Evolutionary conservation across 176 grass and related monocot species (phyloP), one percentile per base, ranked within the genome.

Genomic region (Pharus latifolius): DNA sequence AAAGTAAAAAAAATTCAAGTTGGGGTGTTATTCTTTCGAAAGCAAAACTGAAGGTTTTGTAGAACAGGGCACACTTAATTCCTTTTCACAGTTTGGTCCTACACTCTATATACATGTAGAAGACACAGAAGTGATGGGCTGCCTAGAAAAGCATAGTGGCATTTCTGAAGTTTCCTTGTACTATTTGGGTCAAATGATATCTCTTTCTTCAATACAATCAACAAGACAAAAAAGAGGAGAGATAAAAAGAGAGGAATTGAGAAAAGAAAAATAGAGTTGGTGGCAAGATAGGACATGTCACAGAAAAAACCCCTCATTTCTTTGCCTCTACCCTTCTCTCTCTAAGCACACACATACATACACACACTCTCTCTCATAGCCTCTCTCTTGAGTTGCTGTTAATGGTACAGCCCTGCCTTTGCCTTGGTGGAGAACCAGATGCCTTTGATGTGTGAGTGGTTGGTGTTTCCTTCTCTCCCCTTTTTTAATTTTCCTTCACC

Each of bases 371-470:
- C 49, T 79, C 54, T 60, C 69, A 34, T 40, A 2, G 12, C 75
- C 82, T 66, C 83, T 81, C 56, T 95, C 67, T 54, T 0, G 34
- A 60, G 63, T 45, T 89, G 88, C 80, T 84, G 92, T 84, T 83
- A 89, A 64, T 83, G 83, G 76, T 84, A 84, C 60, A 87, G 50
- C 47, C 65, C 69, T 56, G 71, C 47, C 80, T 90, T 97, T 81
- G 81, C 68, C 81, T 93, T 65, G 89, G 84, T 85, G 78, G 81
- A 90, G 94, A 93, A 93, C 89, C 81, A 75, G 89, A 98, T 98
- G 86, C 89, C 83, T 88, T 80, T 63, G 84, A 72, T 78, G 84
- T 70, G 86, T 87, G 86, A 83, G 94, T 98, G 87, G 85, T 52
- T 88, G 89, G 75, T 81, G 87, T 79, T 78, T 85, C 82, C 73